Conservation (phyloP, 2,329 filamentous ascomycete genomes). For the Pestalotiopsis sp. region DNA sequence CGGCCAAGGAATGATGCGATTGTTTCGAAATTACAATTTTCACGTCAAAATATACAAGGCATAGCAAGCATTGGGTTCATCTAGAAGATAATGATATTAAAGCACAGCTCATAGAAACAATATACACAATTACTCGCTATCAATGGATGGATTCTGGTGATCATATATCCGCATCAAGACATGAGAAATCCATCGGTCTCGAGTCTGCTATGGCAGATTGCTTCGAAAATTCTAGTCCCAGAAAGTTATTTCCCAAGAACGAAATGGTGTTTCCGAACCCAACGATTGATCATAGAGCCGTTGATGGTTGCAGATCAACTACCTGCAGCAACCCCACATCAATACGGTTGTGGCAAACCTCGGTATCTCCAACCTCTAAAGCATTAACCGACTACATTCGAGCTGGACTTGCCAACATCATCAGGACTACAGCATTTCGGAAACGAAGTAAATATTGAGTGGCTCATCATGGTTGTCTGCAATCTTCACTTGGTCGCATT, state of each 20-base stretch:
- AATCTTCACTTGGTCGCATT: constrained; percentile 26
- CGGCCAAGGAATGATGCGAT: background rate
- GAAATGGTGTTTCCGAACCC: too few relatives aligned
- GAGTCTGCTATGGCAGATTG: too few relatives aligned
- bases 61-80: background rate
- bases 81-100: too few relatives aligned
- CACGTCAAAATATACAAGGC: background rate
- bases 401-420: background rate
- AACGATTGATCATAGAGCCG: background rate
- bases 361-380: background rate
- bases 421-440: background rate
- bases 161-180: too few relatives aligned
- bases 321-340: background rate
- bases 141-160: too few relatives aligned
- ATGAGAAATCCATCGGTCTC: too few relatives aligned
- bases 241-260: background rate
- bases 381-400: background rate
- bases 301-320: background rate
- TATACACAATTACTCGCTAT: too few relatives aligned
- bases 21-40: background rate
- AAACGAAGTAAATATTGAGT: background rate
- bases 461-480: constrained; percentile 25
- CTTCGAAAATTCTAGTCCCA: background rate
- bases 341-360: background rate
- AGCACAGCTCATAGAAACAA: too few relatives aligned